Base-by-base conservation (phyloP, 257 asterid genomes). In the Gentiana dahurica region DNA sequence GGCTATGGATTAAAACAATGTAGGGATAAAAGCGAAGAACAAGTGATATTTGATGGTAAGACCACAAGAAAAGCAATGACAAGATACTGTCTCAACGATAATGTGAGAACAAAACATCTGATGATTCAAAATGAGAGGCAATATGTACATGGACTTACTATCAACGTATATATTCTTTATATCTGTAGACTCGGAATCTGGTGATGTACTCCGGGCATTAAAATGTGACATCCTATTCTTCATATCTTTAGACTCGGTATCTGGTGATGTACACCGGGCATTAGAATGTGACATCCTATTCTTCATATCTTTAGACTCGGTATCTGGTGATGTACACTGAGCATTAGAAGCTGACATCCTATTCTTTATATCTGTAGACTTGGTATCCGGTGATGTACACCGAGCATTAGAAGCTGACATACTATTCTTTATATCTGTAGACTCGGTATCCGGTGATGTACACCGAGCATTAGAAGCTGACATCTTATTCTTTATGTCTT, bases 261-360 rank as follows among this genome's bases (percentile, higher is more conserved):
- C 32, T 13, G 48, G 44, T 15, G 49, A 36, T 43, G 15, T 3
- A 36, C 5, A 9, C n/a, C 15, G 8, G 12, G 13, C 36, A 50
- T 45, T 8, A 34, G 8, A 34, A 6, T 11, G 33, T 49, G 6
- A 3, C 6, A 49, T 13, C 15, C 5, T 92, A 50, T 92, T 92
- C 83, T 92, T 92, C 64, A 92, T 85, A 41, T 85, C 95, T 79
- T 80, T 83, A 55, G 94, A 77, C 72, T 88, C 97, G 41, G 74
- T 71, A 65, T 85, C 97, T 37, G 89, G 82, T 10, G 68, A 66
- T 1, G 74, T 74, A 60, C 86, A 68, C 63, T 72, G 77, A 55
- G 57, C 34, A 64, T 64, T 81, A 59, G 95, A 68, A 79, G 72
- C 78, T 65, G 85, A 67, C 72, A 75, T 83, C 53, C 76, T 73